These are phyloP conservation scores for Hortiboletus campestris DNA, from an alignment of 768 basidiomycete species.

Conservation along the genomic window DNA sequence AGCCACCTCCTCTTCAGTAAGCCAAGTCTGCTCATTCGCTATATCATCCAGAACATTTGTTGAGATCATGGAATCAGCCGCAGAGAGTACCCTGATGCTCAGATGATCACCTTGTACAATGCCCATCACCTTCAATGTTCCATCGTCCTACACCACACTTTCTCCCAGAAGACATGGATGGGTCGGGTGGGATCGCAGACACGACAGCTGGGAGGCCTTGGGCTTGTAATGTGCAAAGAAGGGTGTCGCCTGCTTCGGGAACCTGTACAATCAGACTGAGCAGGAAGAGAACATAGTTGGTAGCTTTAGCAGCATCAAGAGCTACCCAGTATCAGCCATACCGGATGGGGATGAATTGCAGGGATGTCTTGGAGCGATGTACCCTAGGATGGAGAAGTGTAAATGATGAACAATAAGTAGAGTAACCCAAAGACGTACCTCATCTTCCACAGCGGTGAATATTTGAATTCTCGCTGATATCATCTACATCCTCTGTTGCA, in stretches of 20 bases:
- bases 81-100: slow-evolving; percentile 61
- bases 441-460: slow-evolving; percentile 51
- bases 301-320: slow-evolving; percentile 81
- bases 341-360: slow-evolving; percentile 81
- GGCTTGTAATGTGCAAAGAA: slow-evolving; percentile 85
- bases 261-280: slow-evolving; percentile 85
- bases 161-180: slow-evolving; percentile 55
- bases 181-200: slow-evolving; percentile 62
- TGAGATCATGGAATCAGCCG: slow-evolving; percentile 84
- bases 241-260: slow-evolving; percentile 78
- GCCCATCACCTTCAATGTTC: slow-evolving; percentile 74
- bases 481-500: slow-evolving; percentile 45
- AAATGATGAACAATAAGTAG: background rate
- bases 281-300: slow-evolving; percentile 87
- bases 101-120: slow-evolving; percentile 74
- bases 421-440: slow-evolving; percentile 43
- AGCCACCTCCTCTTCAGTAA: slow-evolving; percentile 93
- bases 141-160: slow-evolving; percentile 59
- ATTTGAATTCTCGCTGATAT: background rate
- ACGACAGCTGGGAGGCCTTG: slow-evolving; percentile 87
- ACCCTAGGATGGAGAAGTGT: slow-evolving; percentile 45
- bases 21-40: slow-evolving; percentile 97
- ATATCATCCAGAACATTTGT: slow-evolving; percentile 87
- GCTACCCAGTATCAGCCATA: slow-evolving; percentile 72
- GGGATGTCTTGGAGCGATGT: slow-evolving; percentile 85